Evolutionary conservation across 305 asterid species (phyloP).

Genomic region (Fraxinus sp.): DNA sequence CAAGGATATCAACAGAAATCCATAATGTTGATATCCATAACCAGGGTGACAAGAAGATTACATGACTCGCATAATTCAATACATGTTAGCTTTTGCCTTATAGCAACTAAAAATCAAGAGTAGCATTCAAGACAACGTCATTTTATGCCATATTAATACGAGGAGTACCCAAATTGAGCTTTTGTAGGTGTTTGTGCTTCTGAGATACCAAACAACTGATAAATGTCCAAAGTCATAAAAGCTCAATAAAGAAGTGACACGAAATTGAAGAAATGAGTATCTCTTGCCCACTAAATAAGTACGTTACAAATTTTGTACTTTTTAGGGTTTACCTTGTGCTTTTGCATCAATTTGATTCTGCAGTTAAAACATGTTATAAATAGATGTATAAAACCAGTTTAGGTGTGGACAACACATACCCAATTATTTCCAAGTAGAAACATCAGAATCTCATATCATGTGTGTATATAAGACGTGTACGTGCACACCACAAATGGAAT

Average conservation of each 20-base stretch:
- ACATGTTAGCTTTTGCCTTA: constrained; percentile 19
- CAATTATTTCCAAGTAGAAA: neutral
- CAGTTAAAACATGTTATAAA: neutral
- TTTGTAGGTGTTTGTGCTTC: constrained; percentile 8
- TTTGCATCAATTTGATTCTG: constrained; percentile 46
- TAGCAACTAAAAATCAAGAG: constrained; percentile 31
- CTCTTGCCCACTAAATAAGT: constrained; percentile 28
- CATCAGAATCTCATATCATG: neutral
- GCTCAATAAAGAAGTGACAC: neutral
- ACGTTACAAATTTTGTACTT: constrained; percentile 49
- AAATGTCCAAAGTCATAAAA: constrained; percentile 1
- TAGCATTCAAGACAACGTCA: constrained; percentile 6
- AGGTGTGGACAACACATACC: neutral
- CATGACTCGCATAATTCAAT: neutral
- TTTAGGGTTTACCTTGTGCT: constrained; percentile 27
- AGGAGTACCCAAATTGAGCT: constrained; percentile 7
- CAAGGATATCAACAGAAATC: neutral
- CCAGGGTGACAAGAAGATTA: neutral
- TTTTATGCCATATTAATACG: constrained; percentile 16
- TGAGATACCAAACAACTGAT: neutral
- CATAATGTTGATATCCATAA: neutral
- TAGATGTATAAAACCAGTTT: neutral
- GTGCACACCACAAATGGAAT: neutral
- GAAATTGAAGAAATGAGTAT: neutral
- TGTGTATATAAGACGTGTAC: neutral